Conservation (phyloP, 306 rosid species). For the Betula pendula region DNA sequence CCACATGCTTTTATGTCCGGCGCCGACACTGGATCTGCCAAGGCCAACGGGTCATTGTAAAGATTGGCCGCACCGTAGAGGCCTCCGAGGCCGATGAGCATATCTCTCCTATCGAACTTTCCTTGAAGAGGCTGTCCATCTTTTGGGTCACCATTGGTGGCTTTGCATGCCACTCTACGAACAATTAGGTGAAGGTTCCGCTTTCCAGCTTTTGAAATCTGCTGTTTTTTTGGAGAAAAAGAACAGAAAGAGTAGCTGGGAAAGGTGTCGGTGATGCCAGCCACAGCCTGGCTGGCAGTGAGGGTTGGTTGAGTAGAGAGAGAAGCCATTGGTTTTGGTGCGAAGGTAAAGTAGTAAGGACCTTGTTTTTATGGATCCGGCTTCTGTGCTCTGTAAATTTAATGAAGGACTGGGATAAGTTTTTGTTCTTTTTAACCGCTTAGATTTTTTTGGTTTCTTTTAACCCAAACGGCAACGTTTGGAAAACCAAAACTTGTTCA, state of each 20-base stretch:
- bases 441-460: too few species aligned
- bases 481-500: too few species aligned
- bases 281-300: background rate
- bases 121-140: slow-evolving; percentile 11
- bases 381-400: too few species aligned
- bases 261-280: slow-evolving; percentile 10
- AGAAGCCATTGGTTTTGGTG: slow-evolving; percentile 34
- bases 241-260: slow-evolving; percentile 14
- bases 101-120: slow-evolving; percentile 48
- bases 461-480: too few species aligned
- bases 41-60: slow-evolving; percentile 37
- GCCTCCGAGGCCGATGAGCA: slow-evolving; percentile 66
- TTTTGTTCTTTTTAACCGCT: too few species aligned
- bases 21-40: slow-evolving; percentile 53
- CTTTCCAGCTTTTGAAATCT: slow-evolving; percentile 10
- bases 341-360: background rate
- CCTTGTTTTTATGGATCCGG: too few species aligned
- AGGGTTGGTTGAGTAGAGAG: slow-evolving; percentile 6
- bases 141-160: slow-evolving; percentile 8
- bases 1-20: slow-evolving; percentile 49
- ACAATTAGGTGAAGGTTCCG: background rate
- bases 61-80: slow-evolving; percentile 49
- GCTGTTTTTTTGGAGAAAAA: slow-evolving; percentile 15
- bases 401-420: too few species aligned
- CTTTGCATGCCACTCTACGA: slow-evolving; percentile 33